A percentile compares a stretch with the other conserved stretches of the same genome.
phyloP scores from a whole-genome alignment of 2,329 filamentous ascomycete species.

The Escovopsis sp. region DNA sequence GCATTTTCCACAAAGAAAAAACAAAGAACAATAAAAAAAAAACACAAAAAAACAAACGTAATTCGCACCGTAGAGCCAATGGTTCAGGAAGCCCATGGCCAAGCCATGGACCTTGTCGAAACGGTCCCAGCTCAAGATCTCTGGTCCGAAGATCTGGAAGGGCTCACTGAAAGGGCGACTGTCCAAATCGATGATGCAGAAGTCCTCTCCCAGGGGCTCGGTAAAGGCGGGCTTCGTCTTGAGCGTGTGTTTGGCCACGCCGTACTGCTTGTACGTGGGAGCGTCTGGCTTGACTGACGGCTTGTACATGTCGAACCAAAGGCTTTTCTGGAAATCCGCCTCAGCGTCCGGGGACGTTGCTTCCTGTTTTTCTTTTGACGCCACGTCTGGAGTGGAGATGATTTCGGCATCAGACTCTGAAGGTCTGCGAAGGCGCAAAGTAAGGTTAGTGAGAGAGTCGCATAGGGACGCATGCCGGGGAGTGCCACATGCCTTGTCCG shows the following conservation, averaged over 20 bases:
- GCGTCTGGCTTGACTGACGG: conserved; percentile 14
- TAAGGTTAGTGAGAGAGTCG: background rate
- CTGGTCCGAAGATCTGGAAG: conserved; percentile 21
- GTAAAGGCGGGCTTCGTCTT: conserved; percentile 17
- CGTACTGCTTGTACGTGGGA: conserved; percentile 15
- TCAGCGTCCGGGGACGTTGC: conserved; percentile 2
- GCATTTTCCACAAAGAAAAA: background rate
- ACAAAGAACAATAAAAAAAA: no score
- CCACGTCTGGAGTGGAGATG: background rate
- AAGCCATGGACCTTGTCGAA: conserved; percentile 19
- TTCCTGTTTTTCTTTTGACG: conserved; percentile 2
- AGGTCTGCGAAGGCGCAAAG: background rate
- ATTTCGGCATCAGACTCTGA: conserved; percentile 1
- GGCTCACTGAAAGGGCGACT: conserved; percentile 23
- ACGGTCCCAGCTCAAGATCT: conserved; percentile 22
- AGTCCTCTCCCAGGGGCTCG: conserved; percentile 20
- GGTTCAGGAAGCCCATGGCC: conserved; percentile 27
- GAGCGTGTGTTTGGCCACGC: conserved; percentile 20
- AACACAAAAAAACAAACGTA: background rate
- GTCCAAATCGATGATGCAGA: conserved; percentile 32
- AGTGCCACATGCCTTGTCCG: conserved; percentile 8
- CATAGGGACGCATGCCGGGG: background rate
- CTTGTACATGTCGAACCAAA: conserved; percentile 20
- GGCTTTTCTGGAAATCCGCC: conserved; percentile 11
- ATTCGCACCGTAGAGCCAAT: conserved; percentile 27